Percentiles rank a stretch among this genome's conserved stretches.
Conservation (phyloP, 2,329 filamentous ascomycete species). For the Pseudogymnoascus sp. region DNA sequence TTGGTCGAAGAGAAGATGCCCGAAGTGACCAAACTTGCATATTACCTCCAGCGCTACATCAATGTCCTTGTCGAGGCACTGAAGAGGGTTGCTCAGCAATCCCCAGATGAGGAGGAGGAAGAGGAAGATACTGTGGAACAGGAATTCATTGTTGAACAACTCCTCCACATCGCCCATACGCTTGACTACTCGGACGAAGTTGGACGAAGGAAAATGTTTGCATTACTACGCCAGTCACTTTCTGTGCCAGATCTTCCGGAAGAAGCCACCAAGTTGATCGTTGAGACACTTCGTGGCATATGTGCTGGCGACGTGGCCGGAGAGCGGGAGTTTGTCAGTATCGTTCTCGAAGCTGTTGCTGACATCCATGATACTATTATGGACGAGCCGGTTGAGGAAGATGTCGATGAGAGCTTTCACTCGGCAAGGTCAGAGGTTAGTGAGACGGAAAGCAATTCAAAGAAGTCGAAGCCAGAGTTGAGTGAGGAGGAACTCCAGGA, state of each 20-base stretch:
- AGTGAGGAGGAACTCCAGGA: constrained; percentile 59
- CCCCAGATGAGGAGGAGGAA: constrained; percentile 51
- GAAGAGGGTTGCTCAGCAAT: constrained; percentile 45
- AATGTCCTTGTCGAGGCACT: constrained; percentile 58
- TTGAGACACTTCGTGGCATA: constrained; percentile 74
- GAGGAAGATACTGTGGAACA: constrained; percentile 82
- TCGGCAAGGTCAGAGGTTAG: constrained; percentile 83
- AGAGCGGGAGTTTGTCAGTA: constrained; percentile 74
- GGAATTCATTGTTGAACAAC: constrained; percentile 92
- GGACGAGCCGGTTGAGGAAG: constrained; percentile 53
- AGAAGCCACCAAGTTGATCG: constrained; percentile 79
- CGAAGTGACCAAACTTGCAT: constrained; percentile 85
- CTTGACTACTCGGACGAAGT: constrained; percentile 98
- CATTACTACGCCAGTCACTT: constrained; percentile 75
- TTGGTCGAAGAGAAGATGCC: constrained; percentile 89
- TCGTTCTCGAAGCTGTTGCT: constrained; percentile 86
- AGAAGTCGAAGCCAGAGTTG: constrained; percentile 37
- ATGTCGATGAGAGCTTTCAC: constrained; percentile 82
- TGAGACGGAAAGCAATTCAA: constrained; percentile 46
- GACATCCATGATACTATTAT: constrained; percentile 94
- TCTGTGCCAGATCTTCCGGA: constrained; percentile 84
- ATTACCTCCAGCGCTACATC: constrained; percentile 76
- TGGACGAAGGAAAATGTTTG: constrained; percentile 91
- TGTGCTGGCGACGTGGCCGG: constrained; percentile 67
- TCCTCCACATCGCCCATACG: constrained; percentile 84